Conservation (phyloP, 495 filamentous ascomycete species). For the Talaromyces liani region DNA sequence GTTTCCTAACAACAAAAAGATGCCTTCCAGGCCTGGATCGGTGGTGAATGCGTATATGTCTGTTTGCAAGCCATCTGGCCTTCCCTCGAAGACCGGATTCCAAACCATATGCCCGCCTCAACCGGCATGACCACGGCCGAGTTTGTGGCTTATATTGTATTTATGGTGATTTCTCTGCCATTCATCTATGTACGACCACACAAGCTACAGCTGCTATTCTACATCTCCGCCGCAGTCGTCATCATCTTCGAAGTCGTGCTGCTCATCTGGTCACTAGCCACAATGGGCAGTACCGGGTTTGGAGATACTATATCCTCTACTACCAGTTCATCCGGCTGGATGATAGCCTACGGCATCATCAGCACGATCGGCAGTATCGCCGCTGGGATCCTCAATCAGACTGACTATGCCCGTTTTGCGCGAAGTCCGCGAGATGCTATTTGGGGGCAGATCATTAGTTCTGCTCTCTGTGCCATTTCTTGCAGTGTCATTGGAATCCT, state of each 20-base stretch:
- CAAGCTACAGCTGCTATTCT: slow-evolving; percentile 41
- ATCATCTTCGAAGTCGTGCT: slow-evolving; percentile 4
- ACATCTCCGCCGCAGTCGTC: slow-evolving; percentile 34
- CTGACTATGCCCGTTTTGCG: slow-evolving; percentile 20
- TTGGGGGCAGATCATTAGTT: slow-evolving; percentile 15
- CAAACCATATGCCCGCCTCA: slow-evolving; percentile 17
- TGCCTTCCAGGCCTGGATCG: slow-evolving; percentile 22
- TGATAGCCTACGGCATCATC: slow-evolving; percentile 37
- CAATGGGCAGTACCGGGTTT: slow-evolving; percentile 23
- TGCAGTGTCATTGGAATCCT: slow-evolving; percentile 35
- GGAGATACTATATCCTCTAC: slow-evolving; percentile 35
- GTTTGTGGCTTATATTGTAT: slow-evolving; percentile 23
- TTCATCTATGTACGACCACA: slow-evolving; percentile 39
- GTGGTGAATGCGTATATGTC: slow-evolving; percentile 20
- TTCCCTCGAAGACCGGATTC: slow-evolving; percentile 15
- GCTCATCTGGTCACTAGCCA: slow-evolving; percentile 13
- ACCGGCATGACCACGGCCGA: slow-evolving; percentile 21
- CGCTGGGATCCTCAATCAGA: slow-evolving; percentile 10
- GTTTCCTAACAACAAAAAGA: slow-evolving; percentile 9
- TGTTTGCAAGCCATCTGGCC: slow-evolving; percentile 19
- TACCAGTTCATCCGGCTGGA: slow-evolving; percentile 35
- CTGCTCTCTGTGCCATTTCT: slow-evolving; percentile 1
- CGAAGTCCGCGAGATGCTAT: slow-evolving; percentile 15
- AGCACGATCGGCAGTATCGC: slow-evolving; percentile 16
- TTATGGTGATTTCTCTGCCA: slow-evolving; percentile 40